Evolutionary conservation across 2,329 filamentous ascomycete species (phyloP), one percentile per base, ranked within the genome.

Genomic region (Aspergillus felis): DNA sequence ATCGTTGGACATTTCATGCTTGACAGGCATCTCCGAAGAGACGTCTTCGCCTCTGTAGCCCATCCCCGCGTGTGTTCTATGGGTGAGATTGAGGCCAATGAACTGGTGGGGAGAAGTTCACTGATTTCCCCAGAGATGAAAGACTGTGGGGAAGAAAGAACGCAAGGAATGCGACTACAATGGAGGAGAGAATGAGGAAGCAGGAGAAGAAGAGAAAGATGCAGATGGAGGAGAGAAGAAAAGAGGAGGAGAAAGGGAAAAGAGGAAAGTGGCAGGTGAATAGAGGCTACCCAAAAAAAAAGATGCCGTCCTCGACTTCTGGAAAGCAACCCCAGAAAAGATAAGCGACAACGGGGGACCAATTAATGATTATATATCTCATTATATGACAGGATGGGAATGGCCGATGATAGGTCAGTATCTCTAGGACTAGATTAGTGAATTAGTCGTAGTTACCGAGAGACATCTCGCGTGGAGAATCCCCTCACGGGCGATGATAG

Each of bases 41-140:
- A 64, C 58, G n/a, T 62, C 66, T 44, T 70, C 64, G 20, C 62
- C 55, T 64, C 66, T 61, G 41, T 60, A 53, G 20, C 58, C 56
- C 57, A 64, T 56, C 3, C 50, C 24, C 4, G 12, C 27, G 42
- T 27, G 44, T 25, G 8, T 14, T 17, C 10, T 25, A 44, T 20
- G 9, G 41, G 10, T n/a, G n/a, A 9, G 10, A 3, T 20, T 7
- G n/a, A 20, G 41, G 20, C 2, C 3, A 22, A 47, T 22, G 44
- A 10, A 47, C 12, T 12, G 3, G 12, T 14, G 44, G 22, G 8
- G 20, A 6, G 41, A n/a, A 44, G 22, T 44, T 44, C n/a, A 22
- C n/a, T 44, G 41, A 12, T 44, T 12, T 2, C 6, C 32, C 32
- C 14, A 38, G 32, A 17, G 32, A 14, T 17, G 32, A 7, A 17